Evolutionary conservation across 192 early-diverging fungal genomes (phyloP), one percentile per base, ranked within the genome.

Genomic region (Hyaloraphidium curvatum): DNA sequence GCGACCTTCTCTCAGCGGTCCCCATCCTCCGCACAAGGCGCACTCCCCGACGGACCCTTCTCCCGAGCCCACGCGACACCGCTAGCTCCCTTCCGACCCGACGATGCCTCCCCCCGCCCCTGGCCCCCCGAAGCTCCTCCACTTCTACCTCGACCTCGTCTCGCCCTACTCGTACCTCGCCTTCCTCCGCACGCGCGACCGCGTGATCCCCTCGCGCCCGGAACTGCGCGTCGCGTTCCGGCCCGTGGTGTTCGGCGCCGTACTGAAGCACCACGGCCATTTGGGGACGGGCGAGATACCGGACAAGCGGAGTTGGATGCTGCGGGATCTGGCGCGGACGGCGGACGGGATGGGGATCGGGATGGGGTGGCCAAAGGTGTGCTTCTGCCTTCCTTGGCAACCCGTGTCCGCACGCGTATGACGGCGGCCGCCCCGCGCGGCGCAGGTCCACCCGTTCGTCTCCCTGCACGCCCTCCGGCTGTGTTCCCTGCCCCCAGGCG

Each of bases 81-180:
- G n/a, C n/a, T n/a, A n/a, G n/a, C n/a, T n/a, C n/a, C n/a, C n/a
- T n/a, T n/a, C n/a, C n/a, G n/a, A n/a, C n/a, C n/a, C n/a, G n/a
- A n/a, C n/a, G n/a, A n/a, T n/a, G n/a, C n/a, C n/a, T n/a, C n/a
- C n/a, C n/a, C n/a, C n/a, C n/a, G n/a, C n/a, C n/a, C n/a, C n/a
- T n/a, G n/a, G n/a, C n/a, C n/a, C n/a, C n/a, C n/a, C n/a, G n/a
- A n/a, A n/a, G n/a, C n/a, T n/a, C n/a, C n/a, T n/a, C n/a, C 43
- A 19, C 43, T 21, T 25, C 4, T 25, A 48, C 25, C 19, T 48
- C 43, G 25, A 48, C 11, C 35, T 37, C 11, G 14, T 5, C 14
- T 25, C 14, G 43, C 43, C 43, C 7, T 48, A 48, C 43, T 48
- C 43, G 4, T 48, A 21, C 43, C 43, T 48, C 11, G 43, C 43